Percentiles rank a stretch among this genome's conserved stretches.
phyloP scores from a whole-genome alignment of 305 asterid genomes.

The Striga hermonthica region DNA sequence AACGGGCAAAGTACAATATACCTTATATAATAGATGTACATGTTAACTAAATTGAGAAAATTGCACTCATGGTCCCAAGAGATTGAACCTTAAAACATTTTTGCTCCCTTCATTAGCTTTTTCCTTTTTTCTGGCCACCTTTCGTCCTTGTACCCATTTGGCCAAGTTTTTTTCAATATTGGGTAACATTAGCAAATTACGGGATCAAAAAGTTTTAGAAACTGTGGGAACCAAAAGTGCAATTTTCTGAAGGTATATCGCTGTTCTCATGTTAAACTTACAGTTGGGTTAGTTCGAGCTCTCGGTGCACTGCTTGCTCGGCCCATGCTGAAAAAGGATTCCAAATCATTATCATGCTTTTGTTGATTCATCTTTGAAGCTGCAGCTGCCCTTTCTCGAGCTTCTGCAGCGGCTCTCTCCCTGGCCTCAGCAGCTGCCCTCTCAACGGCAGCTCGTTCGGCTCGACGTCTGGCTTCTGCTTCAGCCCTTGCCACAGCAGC shows the following conservation, averaged over 20 bases:
- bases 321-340: conserved; percentile 57
- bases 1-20: too few relatives aligned
- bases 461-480: conserved; percentile 58
- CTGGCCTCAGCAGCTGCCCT: conserved; percentile 64
- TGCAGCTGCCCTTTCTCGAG: conserved; percentile 56
- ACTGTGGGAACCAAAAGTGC: too few relatives aligned
- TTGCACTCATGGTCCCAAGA: too few relatives aligned
- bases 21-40: too few relatives aligned
- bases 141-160: too few relatives aligned
- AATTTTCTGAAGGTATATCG: conserved; percentile 3
- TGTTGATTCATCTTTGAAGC: conserved; percentile 57
- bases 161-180: too few relatives aligned
- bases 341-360: conserved; percentile 59
- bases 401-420: conserved; percentile 57
- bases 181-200: too few relatives aligned
- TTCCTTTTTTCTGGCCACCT: too few relatives aligned
- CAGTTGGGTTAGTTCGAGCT: conserved; percentile 51
- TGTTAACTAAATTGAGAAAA: too few relatives aligned
- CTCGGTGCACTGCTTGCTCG: conserved; percentile 68
- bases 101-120: too few relatives aligned
- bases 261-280: conserved; percentile 38
- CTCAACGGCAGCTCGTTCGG: conserved; percentile 65
- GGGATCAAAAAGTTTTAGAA: too few relatives aligned
- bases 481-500: conserved; percentile 46
- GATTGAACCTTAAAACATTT: too few relatives aligned